phyloP scores from a whole-genome alignment of 2,329 filamentous ascomycete species.

The Botrytis hyacinthi region DNA sequence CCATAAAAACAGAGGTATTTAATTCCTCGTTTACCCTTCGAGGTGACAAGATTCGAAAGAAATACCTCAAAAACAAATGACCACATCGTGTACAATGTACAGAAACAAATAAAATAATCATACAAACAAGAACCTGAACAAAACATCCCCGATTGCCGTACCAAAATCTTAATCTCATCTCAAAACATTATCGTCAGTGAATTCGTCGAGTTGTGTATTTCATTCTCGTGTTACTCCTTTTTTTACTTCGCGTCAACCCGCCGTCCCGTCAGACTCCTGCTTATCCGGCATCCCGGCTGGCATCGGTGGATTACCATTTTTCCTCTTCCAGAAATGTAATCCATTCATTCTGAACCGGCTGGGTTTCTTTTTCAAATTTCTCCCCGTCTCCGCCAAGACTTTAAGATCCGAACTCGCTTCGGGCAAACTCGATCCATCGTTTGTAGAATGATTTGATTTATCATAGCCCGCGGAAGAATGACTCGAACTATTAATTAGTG shows the following conservation, averaged over 20 bases:
- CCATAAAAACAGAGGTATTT: slow-evolving; percentile 22
- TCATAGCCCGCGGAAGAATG: slow-evolving; percentile 22
- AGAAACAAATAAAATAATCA: slow-evolving; percentile 21
- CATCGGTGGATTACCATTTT: slow-evolving; percentile 35
- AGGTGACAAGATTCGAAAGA: neutral
- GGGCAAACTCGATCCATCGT: slow-evolving; percentile 16
- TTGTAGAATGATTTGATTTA: slow-evolving; percentile 21
- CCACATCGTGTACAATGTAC: slow-evolving; percentile 21
- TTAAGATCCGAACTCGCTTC: slow-evolving; percentile 22
- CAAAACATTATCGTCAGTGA: slow-evolving; percentile 22
- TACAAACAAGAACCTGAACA: slow-evolving; percentile 20
- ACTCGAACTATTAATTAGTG: slow-evolving; percentile 36
- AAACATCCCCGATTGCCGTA: slow-evolving; percentile 17
- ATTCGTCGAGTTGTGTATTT: slow-evolving; percentile 11
- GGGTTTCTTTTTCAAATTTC: slow-evolving; percentile 58
- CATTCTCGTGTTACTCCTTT: slow-evolving; percentile 7
- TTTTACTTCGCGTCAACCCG: neutral
- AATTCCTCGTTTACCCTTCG: slow-evolving; percentile 5
- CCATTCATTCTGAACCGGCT: slow-evolving; percentile 62
- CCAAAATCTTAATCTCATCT: slow-evolving; percentile 22
- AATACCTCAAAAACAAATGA: slow-evolving; percentile 12
- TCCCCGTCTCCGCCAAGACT: slow-evolving; percentile 48
- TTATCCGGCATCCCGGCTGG: slow-evolving; percentile 20
- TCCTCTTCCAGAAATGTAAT: slow-evolving; percentile 38
- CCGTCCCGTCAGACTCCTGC: slow-evolving; percentile 12